Evolutionary conservation across 306 rosid species (phyloP), one percentile per base, ranked within the genome.

Genomic region (Herpetospermum pedunculosum): DNA sequence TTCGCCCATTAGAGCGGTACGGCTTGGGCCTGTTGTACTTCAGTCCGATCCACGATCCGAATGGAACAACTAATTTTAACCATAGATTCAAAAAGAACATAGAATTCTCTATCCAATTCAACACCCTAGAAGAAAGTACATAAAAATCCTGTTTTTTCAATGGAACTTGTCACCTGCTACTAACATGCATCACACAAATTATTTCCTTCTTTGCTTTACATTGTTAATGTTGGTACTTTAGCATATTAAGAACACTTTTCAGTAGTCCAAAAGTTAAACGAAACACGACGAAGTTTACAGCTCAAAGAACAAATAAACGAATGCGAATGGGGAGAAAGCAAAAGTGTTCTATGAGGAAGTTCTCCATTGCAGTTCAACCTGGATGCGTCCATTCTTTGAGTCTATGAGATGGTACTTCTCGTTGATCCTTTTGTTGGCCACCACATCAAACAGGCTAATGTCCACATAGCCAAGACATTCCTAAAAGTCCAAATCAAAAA

Each of bases 381-480:
- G 96, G 26, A 94, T 75, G 46, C 52, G 83, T 77, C 97, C 97
- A 69, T 94, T 89, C 84, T 73, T 91, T 18, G 97, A 91, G 75
- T 94, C 83, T 55, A 91, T 94, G 11, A 94, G 86, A 80, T 91
- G 81, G 72, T 81, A 91, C 48, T 86, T 89, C 76, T 91, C 87
- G 68, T 94, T 94, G 48, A 88, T 89, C 35, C 97, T 85, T 64
- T 90, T 89, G 55, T 94, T 94, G 68, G 76, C 71, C 72, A 94
- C 96, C 29, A 86, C 97, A 55, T 94, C 97, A 34, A 63, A 58
- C 0, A 94, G 89, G 76, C 79, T 86, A 44, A 94, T 88, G 77
- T 89, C 97, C 78, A 88, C 90, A 57, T 87, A 77, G 49, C 99
- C 99, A 77, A 95, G 46, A 9, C 89, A 84, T 72, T 91, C 97